Conservation (phyloP, 2,329 filamentous ascomycete genomes). For the Talaromyces sp. region DNA sequence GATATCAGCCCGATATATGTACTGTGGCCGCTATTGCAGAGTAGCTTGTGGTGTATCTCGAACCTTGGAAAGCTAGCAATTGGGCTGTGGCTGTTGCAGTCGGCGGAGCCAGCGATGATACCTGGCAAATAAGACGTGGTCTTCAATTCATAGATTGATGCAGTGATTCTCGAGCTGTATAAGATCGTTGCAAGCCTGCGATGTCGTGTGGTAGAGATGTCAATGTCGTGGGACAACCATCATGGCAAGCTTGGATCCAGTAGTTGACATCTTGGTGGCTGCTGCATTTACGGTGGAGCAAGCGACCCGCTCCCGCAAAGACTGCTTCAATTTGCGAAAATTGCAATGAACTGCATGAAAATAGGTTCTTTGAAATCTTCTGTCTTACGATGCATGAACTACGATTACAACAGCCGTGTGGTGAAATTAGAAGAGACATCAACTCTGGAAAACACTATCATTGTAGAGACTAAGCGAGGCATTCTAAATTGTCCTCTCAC, state of each 20-base stretch:
- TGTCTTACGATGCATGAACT: neutral
- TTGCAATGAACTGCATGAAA: neutral
- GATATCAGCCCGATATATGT: neutral
- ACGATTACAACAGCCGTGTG: neutral
- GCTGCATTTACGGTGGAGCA: slow-evolving; percentile 30
- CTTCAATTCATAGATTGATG: neutral
- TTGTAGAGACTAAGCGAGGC: neutral
- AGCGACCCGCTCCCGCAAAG: slow-evolving; percentile 25
- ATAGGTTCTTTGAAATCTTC: neutral
- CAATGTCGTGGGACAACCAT: slow-evolving; percentile 11
- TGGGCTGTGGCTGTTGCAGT: neutral
- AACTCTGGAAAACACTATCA: neutral
- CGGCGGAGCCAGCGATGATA: neutral
- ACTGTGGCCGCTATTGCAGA: neutral
- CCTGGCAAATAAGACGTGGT: neutral
- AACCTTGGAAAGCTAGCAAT: neutral
- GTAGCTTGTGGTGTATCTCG: neutral
- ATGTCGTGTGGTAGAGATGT: neutral
- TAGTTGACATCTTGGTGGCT: slow-evolving; percentile 15
- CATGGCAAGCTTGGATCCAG: slow-evolving; percentile 2
- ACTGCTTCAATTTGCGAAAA: neutral
- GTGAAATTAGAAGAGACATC: neutral
- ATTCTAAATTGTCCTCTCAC: neutral
- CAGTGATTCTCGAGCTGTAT: neutral
- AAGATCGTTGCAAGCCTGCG: neutral